Conservation (phyloP, 495 filamentous ascomycete species). For the Lasiosphaeria ovina region DNA sequence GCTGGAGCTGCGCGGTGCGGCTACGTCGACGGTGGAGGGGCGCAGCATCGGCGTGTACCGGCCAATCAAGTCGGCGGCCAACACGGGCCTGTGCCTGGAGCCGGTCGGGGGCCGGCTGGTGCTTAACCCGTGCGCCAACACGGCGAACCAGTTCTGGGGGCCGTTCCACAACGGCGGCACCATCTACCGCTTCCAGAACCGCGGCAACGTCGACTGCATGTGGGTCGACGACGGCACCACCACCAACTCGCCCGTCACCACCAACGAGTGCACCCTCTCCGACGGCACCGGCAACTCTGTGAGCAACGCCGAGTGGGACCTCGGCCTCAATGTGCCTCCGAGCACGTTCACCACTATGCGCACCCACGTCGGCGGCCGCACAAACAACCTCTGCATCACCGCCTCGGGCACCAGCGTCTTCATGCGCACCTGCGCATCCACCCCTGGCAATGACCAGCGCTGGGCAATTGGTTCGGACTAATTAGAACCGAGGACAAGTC, state of each 20-base stretch:
- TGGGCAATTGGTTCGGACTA: neutral
- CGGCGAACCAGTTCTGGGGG: neutral
- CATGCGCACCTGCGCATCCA: neutral
- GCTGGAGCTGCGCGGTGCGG: no score
- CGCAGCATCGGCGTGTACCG: neutral
- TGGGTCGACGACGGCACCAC: neutral
- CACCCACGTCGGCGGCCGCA: neutral
- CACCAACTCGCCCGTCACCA: neutral
- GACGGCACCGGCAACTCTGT: neutral
- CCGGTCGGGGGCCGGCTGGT: neutral
- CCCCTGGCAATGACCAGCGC: neutral
- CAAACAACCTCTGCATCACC: neutral
- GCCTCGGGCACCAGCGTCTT: neutral
- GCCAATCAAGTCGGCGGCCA: neutral
- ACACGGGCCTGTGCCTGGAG: neutral
- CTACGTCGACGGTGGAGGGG: neutral
- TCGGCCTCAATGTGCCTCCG: neutral
- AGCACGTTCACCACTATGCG: neutral
- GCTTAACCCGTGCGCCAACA: neutral
- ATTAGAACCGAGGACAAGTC: no score
- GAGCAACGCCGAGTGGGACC: neutral
- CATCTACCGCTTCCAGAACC: slow-evolving; percentile 1
- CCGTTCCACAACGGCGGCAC: neutral
- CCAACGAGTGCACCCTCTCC: neutral
- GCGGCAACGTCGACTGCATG: neutral